phyloP scores from a whole-genome alignment of 2,329 filamentous ascomycete species.

The Boeremia exigua region DNA sequence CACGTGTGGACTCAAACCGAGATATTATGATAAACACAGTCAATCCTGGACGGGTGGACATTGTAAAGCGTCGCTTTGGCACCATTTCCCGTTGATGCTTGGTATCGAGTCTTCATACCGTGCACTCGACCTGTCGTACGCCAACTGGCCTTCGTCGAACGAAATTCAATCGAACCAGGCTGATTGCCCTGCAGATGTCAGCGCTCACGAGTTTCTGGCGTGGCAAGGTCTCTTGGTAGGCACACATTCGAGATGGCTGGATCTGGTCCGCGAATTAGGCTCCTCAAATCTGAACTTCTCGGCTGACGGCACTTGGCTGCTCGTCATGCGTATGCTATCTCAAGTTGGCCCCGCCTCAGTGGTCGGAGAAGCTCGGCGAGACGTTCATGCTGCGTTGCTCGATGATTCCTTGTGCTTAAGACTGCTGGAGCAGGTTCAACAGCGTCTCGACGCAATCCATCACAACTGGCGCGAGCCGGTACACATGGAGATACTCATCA shows the following conservation, averaged over 20 bases:
- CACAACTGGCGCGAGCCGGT: conserved; percentile 65
- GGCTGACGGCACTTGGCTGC: conserved; percentile 55
- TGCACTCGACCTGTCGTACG: conserved; percentile 36
- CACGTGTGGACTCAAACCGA: conserved; percentile 54
- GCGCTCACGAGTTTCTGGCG: conserved; percentile 60
- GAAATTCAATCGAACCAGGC: conserved; percentile 59
- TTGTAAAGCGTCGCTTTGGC: conserved; percentile 50
- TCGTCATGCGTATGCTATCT: conserved; percentile 60
- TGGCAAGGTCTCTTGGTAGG: conserved; percentile 59
- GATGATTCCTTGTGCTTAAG: conserved; percentile 58
- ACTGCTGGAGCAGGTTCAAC: conserved; percentile 57
- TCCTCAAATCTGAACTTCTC: conserved; percentile 66
- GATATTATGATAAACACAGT: conserved; percentile 55
- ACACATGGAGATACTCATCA: conserved; percentile 65
- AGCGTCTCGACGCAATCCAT: conserved; percentile 55
- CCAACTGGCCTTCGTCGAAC: conserved; percentile 59
- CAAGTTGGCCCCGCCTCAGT: conserved; percentile 61
- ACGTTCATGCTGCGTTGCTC: conserved; percentile 57
- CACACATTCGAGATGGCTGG: conserved; percentile 55
- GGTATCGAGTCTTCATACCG: conserved; percentile 49
- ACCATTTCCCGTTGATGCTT: conserved; percentile 53
- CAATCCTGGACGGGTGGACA: conserved; percentile 49
- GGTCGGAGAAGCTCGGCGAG: conserved; percentile 45
- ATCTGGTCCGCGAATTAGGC: conserved; percentile 58
- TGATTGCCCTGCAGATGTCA: conserved; percentile 55